phyloP scores from a whole-genome alignment of 1,284 basidiomycete genomes.

The Pascua guehoae region DNA sequence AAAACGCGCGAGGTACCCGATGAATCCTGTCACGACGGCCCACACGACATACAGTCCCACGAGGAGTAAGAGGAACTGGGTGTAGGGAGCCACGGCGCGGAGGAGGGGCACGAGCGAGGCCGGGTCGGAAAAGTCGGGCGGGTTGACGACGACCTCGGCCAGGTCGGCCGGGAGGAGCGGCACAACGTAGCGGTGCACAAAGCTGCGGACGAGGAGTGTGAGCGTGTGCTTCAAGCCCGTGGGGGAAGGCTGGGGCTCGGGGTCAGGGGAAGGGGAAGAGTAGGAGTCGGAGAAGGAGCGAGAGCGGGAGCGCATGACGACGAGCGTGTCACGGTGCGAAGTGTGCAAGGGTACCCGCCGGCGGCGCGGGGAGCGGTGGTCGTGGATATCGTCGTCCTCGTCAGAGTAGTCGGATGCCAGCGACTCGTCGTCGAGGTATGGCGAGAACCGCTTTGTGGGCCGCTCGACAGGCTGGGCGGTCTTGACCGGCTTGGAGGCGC shows the following conservation, averaged over 20 bases:
- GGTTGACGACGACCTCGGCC: conserved; percentile 28
- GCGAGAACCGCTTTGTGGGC: too few relatives aligned
- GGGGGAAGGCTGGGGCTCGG: neutral
- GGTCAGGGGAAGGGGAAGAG: neutral
- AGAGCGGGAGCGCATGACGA: neutral
- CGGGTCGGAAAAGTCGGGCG: conserved; percentile 33
- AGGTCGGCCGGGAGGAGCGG: conserved; percentile 34
- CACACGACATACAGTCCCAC: conserved; percentile 41
- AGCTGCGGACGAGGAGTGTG: conserved; percentile 12
- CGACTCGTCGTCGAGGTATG: too few relatives aligned
- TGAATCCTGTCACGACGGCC: conserved; percentile 28
- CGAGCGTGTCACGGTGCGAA: too few relatives aligned
- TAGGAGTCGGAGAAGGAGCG: neutral
- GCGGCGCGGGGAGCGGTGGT: too few relatives aligned
- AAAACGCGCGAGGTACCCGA: conserved; percentile 38
- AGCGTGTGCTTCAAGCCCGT: neutral
- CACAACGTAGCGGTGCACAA: conserved; percentile 21
- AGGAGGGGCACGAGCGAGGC: conserved; percentile 36
- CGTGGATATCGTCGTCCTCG: too few relatives aligned
- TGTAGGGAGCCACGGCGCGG: conserved; percentile 32
- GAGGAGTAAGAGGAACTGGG: conserved; percentile 34
- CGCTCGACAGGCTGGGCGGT: too few relatives aligned
- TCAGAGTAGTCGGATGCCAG: too few relatives aligned
- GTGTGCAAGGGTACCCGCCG: too few relatives aligned
- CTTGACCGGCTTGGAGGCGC: too few relatives aligned